These are phyloP conservation scores for Prunella vulgaris DNA, from an alignment of 257 asterid genomes.

Conservation along the genomic window DNA sequence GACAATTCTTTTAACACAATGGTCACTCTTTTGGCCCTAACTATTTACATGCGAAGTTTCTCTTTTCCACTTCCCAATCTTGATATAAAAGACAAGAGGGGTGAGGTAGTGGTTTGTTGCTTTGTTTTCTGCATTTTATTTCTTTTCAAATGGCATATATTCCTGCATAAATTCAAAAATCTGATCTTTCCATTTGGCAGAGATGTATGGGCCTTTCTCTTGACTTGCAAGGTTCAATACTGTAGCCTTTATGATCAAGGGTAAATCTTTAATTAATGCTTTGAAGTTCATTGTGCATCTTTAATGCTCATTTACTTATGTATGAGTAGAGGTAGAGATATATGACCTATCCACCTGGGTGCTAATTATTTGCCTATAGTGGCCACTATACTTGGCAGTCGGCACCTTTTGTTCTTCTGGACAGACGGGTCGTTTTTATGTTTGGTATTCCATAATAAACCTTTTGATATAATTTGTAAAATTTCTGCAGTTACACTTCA, in stretches of 20 bases:
- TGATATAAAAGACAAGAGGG: neutral
- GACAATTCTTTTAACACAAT: neutral
- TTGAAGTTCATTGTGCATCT: neutral
- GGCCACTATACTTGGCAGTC: neutral
- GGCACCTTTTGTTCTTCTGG: neutral
- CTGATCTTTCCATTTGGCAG: slow-evolving; percentile 37
- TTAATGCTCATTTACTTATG: neutral
- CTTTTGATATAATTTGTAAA: neutral
- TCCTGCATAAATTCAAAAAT: neutral
- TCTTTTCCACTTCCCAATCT: neutral
- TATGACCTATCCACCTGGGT: neutral
- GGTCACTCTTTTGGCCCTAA: neutral
- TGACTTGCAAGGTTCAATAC: slow-evolving; percentile 71
- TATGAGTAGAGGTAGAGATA: neutral
- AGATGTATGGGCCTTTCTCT: slow-evolving; percentile 83
- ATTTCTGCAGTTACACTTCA: slow-evolving; percentile 72
- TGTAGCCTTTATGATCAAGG: slow-evolving; percentile 84
- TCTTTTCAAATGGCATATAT: neutral
- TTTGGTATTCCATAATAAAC: neutral
- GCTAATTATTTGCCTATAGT: neutral
- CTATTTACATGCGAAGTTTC: neutral
- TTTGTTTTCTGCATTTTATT: neutral
- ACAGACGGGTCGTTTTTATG: neutral
- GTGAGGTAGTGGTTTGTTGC: neutral
- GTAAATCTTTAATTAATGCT: slow-evolving; percentile 34